Evolutionary conservation across 2,329 filamentous ascomycete genomes (phyloP).

Genomic region (Xylariaceae sp.): DNA sequence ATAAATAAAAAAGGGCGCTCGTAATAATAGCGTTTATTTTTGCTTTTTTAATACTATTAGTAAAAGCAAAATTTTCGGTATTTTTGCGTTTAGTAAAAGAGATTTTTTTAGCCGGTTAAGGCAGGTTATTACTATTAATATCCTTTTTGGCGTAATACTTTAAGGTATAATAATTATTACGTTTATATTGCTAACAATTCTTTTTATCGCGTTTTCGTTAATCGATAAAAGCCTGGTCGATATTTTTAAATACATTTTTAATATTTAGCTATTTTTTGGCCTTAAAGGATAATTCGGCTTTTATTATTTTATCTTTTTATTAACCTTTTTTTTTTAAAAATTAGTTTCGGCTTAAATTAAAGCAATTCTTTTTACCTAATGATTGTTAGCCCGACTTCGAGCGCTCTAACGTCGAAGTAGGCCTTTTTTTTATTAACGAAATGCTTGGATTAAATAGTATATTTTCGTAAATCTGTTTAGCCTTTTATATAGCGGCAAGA

Average conservation of each 20-base stretch:
- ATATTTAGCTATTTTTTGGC: background rate
- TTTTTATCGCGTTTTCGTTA: background rate
- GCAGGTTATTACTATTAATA: background rate
- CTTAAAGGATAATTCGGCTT: background rate
- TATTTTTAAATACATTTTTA: background rate
- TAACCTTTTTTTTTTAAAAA: background rate
- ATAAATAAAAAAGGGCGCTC: background rate
- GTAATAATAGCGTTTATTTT: background rate
- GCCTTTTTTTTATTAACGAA: background rate
- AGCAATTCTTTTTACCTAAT: background rate
- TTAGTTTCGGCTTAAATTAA: background rate
- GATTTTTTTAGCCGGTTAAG: background rate
- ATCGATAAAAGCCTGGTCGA: background rate
- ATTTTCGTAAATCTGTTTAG: background rate
- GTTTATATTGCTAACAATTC: background rate
- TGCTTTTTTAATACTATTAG: background rate
- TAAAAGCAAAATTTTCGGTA: background rate
- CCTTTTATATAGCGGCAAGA: background rate
- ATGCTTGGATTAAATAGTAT: background rate
- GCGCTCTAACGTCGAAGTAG: background rate
- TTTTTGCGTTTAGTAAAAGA: background rate
- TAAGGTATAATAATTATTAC: background rate
- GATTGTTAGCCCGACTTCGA: background rate
- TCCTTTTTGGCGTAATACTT: background rate
- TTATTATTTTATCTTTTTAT: background rate